These are phyloP conservation scores for Saccharomycopsis babjevae DNA, from an alignment of 805 yeast species.

Conservation along the genomic window DNA sequence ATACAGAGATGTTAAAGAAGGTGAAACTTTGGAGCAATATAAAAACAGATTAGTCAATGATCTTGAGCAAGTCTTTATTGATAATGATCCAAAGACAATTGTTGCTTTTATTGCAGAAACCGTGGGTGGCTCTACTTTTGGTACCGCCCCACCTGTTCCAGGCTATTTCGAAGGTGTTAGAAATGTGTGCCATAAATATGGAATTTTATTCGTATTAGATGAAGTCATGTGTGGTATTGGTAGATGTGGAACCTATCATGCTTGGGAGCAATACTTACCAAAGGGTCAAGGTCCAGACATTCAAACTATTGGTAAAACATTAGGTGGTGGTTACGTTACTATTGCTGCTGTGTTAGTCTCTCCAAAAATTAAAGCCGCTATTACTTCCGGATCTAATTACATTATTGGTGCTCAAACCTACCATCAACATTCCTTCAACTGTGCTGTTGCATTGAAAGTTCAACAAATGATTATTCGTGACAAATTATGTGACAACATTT, in stretches of 20 bases:
- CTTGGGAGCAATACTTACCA: constrained; percentile 32
- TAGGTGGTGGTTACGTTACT: constrained; percentile 40
- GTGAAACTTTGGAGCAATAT: constrained; percentile 32
- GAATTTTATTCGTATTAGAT: constrained; percentile 38
- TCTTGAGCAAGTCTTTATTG: constrained; percentile 32
- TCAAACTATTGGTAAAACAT: constrained; percentile 37
- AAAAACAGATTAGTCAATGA: constrained; percentile 30
- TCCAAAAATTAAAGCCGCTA: constrained; percentile 29
- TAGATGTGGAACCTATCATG: constrained; percentile 37
- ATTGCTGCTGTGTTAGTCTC: constrained; percentile 34
- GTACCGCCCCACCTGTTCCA: constrained; percentile 32
- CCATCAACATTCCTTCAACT: constrained; percentile 37
- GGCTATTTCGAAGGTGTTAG: constrained; percentile 38
- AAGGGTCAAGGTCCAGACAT: constrained; percentile 37
- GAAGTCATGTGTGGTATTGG: constrained; percentile 52
- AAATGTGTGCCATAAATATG: constrained; percentile 40
- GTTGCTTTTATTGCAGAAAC: constrained; percentile 37
- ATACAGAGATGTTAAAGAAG: constrained; percentile 23
- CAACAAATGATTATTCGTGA: constrained; percentile 32
- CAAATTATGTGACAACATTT: constrained; percentile 31
- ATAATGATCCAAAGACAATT: constrained; percentile 34
- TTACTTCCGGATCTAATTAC: constrained; percentile 28
- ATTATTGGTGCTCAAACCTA: constrained; percentile 40
- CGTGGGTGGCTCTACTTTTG: constrained; percentile 38
- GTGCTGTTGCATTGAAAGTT: constrained; percentile 37